phyloP scores from a whole-genome alignment of 2,329 filamentous ascomycete species.

The Sporothrix pallida region DNA sequence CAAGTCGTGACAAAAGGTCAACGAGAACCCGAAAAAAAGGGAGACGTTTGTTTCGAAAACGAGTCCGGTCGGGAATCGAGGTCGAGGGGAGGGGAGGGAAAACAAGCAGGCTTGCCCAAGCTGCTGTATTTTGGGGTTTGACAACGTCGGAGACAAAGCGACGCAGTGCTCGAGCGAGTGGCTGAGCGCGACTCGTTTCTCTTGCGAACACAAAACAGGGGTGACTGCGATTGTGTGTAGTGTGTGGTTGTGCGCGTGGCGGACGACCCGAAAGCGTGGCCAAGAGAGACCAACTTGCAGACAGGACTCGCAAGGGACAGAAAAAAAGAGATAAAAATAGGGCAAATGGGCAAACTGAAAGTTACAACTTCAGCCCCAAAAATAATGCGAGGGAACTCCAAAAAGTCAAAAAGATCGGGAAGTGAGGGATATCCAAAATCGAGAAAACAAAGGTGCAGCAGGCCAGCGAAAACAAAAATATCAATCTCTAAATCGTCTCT shows the following conservation, averaged over 20 bases:
- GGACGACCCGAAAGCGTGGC: conserved; percentile 28
- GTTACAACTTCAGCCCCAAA: conserved; percentile 12
- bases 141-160: conserved; percentile 31
- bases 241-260: conserved; percentile 14
- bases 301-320: conserved; percentile 7
- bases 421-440: conserved; percentile 19
- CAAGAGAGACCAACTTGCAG: conserved; percentile 25
- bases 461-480: conserved; percentile 7
- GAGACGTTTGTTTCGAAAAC: conserved; percentile 29
- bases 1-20: not conserved
- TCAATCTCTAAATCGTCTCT: conserved; percentile 8
- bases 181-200: conserved; percentile 34
- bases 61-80: not conserved
- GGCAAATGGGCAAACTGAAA: conserved; percentile 23
- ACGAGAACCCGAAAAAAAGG: not conserved
- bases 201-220: conserved; percentile 27
- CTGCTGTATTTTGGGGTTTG: conserved; percentile 24
- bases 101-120: conserved; percentile 11
- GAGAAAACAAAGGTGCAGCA: conserved; percentile 13
- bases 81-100: conserved; percentile 2
- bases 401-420: not conserved
- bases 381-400: not conserved
- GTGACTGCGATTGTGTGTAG: conserved; percentile 15
- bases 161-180: conserved; percentile 33
- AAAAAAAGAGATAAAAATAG: conserved; percentile 30